Conservation (phyloP, 495 filamentous ascomycete species). For the Penicillium argentinense region DNA sequence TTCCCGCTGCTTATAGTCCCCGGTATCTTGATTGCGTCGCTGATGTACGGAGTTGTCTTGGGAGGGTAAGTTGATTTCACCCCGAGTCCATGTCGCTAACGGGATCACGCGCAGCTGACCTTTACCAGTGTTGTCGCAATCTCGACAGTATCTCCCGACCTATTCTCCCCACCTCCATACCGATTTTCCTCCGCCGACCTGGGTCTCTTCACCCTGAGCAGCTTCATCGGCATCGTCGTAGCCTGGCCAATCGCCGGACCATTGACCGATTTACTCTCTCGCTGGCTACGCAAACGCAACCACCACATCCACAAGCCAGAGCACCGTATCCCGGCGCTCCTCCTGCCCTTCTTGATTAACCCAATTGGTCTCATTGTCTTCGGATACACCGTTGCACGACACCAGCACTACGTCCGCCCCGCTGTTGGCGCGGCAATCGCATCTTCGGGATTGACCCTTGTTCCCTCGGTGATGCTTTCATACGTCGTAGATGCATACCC, state of each 20-base stretch:
- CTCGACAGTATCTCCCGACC: conserved; percentile 23
- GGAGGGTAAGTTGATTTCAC: conserved; percentile 33
- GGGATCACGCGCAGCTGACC: neutral
- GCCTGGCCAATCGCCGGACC: conserved; percentile 34
- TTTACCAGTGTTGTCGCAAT: conserved; percentile 24
- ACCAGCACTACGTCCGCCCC: conserved; percentile 21
- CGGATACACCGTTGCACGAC: conserved; percentile 22
- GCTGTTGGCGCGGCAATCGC: conserved; percentile 29
- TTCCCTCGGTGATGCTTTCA: conserved; percentile 35
- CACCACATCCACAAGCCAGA: conserved; percentile 29
- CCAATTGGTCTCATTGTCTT: conserved; percentile 32
- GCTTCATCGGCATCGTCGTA: conserved; percentile 31
- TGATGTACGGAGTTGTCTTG: conserved; percentile 38
- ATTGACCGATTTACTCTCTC: conserved; percentile 31
- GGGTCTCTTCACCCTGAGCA: conserved; percentile 31
- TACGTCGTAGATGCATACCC: conserved; percentile 35
- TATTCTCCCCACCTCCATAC: conserved; percentile 31
- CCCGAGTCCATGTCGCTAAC: neutral
- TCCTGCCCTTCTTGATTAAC: conserved; percentile 29
- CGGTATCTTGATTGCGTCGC: conserved; percentile 28
- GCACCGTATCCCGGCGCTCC: conserved; percentile 30
- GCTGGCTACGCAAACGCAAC: conserved; percentile 28
- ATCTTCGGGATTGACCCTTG: conserved; percentile 24
- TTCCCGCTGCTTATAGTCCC: conserved; percentile 34
- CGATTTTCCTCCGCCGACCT: conserved; percentile 26